Base-by-base conservation (phyloP, 148 eudicot species). In the Rhododendron simsii region DNA sequence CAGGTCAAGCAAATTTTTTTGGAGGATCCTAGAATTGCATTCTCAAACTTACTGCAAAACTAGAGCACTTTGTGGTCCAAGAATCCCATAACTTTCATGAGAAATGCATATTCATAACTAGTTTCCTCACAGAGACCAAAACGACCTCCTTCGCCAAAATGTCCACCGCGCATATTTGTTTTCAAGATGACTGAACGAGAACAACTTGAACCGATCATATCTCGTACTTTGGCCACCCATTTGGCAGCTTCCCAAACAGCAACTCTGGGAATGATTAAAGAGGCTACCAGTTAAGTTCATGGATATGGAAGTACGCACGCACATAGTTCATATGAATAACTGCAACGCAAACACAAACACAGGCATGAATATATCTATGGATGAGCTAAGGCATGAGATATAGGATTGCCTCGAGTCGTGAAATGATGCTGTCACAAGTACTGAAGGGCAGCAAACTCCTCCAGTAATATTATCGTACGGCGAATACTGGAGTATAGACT, bases 241-340 rank as follows among this genome's bases (percentile, higher is more conserved):
- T 97, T 97, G 8, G 99, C 98, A 85, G 99, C 95, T 92, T 97
- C 99, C 99, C 99, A 96, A 75, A 93, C 95, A 82, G 98, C 98
- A 88, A 97, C 99, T 91, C 99, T 95, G 91, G 85, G 59, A 85
- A 53, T 28, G 48, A 39, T n/a, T 45, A 35, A 59, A 61, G n/a
- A 51, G 76, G 37, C 35, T 3, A 41, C 10, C 33, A 10, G 48
- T 16, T 23, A 67, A 86, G 84, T 77, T 81, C 85, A 55, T 57
- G 50, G 8, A 57, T 53, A 69, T 47, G 35, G 23, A 30, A 28
- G 13, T 26, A 71, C 26, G 50, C 23, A 74, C 2, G 3, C 16
- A 53, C 39, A 79, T 26, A 26, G 35, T 45, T 48, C 26, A n/a
- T 51, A 37, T 26, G 20, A 53, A 55, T 20, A 51, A 6, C 4